Percentiles rank a stretch among this genome's conserved stretches.
Evolutionary conservation across 1,284 basidiomycete species (phyloP).

Genomic region (Trichosporon ovoides): DNA sequence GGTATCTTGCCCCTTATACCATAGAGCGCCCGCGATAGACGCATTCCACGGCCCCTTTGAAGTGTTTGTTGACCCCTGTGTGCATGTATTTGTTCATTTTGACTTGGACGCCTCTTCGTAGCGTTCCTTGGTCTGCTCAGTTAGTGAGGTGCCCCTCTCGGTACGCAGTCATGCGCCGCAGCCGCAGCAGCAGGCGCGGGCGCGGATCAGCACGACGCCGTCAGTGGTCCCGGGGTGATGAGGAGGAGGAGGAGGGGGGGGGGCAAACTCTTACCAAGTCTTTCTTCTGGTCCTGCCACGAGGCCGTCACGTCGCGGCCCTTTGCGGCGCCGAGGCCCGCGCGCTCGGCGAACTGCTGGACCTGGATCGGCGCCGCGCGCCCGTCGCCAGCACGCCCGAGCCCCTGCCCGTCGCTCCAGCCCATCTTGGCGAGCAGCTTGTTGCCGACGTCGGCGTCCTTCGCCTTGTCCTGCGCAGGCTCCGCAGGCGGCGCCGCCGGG

Average conservation of each 20-base stretch:
- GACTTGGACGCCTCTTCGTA: constrained; percentile 3
- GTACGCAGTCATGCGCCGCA: too few species aligned
- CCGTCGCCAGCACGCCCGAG: constrained; percentile 74
- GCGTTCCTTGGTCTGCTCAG: constrained; percentile 6
- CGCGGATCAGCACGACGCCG: background rate
- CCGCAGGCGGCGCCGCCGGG: background rate
- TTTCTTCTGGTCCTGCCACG: constrained; percentile 6
- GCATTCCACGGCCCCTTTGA: too few species aligned
- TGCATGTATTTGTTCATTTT: background rate
- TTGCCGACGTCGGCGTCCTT: constrained; percentile 59
- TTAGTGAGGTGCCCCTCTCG: too few species aligned
- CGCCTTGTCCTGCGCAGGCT: background rate
- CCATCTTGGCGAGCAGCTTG: constrained; percentile 89
- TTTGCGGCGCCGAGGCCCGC: constrained; percentile 83
- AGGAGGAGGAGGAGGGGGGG: background rate
- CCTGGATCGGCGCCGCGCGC: constrained; percentile 75
- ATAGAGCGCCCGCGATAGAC: too few species aligned
- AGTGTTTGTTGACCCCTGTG: too few species aligned
- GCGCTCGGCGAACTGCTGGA: constrained; percentile 76
- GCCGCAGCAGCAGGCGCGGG: too few species aligned
- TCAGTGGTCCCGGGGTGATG: background rate
- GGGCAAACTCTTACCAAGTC: background rate
- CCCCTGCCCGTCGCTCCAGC: constrained; percentile 85
- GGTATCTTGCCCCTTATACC: too few species aligned
- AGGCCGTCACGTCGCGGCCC: constrained; percentile 57